phyloP scores from a whole-genome alignment of 1,284 basidiomycete genomes.

The Xerocomus nothofagi region DNA sequence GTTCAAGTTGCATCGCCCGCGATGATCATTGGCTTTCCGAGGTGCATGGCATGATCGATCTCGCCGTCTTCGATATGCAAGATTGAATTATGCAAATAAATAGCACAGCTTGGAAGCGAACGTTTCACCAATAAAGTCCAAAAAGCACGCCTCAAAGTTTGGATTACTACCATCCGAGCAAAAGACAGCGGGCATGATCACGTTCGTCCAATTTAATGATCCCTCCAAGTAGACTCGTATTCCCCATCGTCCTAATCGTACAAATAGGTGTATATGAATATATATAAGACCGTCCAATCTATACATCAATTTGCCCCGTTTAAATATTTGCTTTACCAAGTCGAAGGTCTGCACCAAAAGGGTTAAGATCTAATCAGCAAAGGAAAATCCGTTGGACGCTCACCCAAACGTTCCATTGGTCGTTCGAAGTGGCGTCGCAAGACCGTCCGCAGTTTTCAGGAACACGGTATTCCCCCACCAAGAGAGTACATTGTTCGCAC shows the following conservation, averaged over 20 bases:
- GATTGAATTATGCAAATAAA: too few species aligned
- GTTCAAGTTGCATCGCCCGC: not conserved
- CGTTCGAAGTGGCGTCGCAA: conserved; percentile 27
- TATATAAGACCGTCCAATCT: not conserved
- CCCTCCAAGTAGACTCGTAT: not conserved
- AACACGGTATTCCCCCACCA: conserved; percentile 60
- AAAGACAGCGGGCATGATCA: not conserved
- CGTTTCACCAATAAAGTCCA: too few species aligned
- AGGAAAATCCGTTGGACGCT: conserved; percentile 1
- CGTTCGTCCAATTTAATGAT: not conserved
- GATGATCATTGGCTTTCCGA: too few species aligned
- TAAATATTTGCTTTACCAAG: conserved; percentile 10
- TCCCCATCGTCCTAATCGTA: not conserved
- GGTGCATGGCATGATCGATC: not conserved
- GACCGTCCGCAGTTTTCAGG: conserved; percentile 42
- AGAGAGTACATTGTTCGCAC: conserved; percentile 38
- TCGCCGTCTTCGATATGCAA: too few species aligned
- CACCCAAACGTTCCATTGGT: conserved; percentile 30
- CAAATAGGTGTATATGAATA: conserved; percentile 6
- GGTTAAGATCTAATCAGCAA: not conserved
- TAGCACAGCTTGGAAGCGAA: not conserved
- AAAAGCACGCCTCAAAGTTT: not conserved
- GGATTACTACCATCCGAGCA: not conserved
- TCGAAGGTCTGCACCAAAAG: conserved; percentile 13
- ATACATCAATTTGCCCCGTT: not conserved